A percentile compares a stretch with the other conserved stretches of the same genome.
Evolutionary conservation across 2,329 filamentous ascomycete species (phyloP).

Genomic region (Rhinocladiella similis): DNA sequence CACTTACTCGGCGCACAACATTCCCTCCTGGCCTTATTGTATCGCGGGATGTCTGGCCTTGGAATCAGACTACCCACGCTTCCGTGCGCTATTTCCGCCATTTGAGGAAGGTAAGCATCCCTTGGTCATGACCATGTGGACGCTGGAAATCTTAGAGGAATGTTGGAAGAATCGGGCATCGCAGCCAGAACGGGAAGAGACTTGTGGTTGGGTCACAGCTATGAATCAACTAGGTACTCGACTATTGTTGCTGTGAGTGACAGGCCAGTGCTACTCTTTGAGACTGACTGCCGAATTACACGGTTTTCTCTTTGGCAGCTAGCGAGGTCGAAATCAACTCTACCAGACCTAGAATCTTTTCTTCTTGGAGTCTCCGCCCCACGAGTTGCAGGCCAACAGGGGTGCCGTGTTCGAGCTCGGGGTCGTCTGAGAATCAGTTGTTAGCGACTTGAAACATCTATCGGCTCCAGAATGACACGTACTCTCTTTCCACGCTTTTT

Average conservation of each 20-base stretch:
- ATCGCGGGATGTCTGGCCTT: slow-evolving; percentile 17
- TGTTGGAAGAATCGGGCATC: slow-evolving; percentile 3
- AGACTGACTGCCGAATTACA: no score
- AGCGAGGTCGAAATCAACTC: not conserved
- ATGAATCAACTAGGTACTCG: slow-evolving; percentile 2
- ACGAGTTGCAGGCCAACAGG: slow-evolving; percentile 28
- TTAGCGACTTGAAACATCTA: not conserved
- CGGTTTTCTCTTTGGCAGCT: not conserved
- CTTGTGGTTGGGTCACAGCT: not conserved
- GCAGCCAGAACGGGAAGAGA: slow-evolving; percentile 1
- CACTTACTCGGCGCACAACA: slow-evolving; percentile 7
- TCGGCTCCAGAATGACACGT: slow-evolving; percentile 9
- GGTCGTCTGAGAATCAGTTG: slow-evolving; percentile 21
- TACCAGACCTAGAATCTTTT: slow-evolving; percentile 16
- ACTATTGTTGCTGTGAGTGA: not conserved
- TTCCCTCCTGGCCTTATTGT: slow-evolving; percentile 19
- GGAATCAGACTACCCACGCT: slow-evolving; percentile 2
- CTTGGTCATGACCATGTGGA: slow-evolving; percentile 2
- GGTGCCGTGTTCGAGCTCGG: slow-evolving; percentile 26
- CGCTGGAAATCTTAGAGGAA: slow-evolving; percentile 9
- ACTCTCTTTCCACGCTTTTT: slow-evolving; percentile 47
- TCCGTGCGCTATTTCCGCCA: not conserved
- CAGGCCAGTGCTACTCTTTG: not conserved
- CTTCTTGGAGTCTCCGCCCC: slow-evolving; percentile 25
- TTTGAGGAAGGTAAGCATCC: slow-evolving; percentile 1